Base-by-base conservation (phyloP, 164 flowering plant genomes). In the Aristolochia contorta region DNA sequence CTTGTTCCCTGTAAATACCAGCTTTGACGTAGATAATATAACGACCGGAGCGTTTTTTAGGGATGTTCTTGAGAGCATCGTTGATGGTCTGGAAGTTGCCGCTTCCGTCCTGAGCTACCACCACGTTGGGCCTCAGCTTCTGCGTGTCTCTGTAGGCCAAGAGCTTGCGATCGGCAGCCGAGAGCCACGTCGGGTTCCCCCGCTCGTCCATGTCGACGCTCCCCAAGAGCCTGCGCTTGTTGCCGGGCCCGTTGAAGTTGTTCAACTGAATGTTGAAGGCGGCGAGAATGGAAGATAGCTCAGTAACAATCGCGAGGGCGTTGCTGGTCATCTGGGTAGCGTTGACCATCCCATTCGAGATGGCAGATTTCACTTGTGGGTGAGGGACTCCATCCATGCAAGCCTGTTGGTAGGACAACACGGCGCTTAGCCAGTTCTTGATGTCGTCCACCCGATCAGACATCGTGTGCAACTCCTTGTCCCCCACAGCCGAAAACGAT, bases 71-170 rank as follows among this genome's bases (percentile, higher is more conserved):
- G 4, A 82, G 67, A 2, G 91, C 86, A 0, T 62, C 83, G 8
- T 41, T 23, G 21, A 85, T 79, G 23, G 75, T 78, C 64, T 60
- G 75, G 57, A 30, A 83, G 20, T 83, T 75, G 2, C 87, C 85
- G 20, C 73, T 76, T 0, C 91, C 91, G 60, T 85, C 87, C 51
- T 76, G 30, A 12, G 86, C 85, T 60, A 85, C 91, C 4, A 80
- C 78, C 9, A 67, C 83, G 49, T 80, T 63, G 3, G 89, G 80
- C 20, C 0, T 71, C 47, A 72, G 18, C 0, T 33, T 48, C 1
- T 25, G 67, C 0, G 50, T 65, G 21, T 21, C 47, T 0, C 43
- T 4, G 0, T 33, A 12, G 0, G 61, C 75, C 73, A 79, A 59
- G 0, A 82, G 72, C 67, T 60, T 70, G 12, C 84, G 53, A 51